Evolutionary conservation across 1,284 basidiomycete species (phyloP), one percentile per base, ranked within the genome.

Genomic region (Rhizopogon parksii): DNA sequence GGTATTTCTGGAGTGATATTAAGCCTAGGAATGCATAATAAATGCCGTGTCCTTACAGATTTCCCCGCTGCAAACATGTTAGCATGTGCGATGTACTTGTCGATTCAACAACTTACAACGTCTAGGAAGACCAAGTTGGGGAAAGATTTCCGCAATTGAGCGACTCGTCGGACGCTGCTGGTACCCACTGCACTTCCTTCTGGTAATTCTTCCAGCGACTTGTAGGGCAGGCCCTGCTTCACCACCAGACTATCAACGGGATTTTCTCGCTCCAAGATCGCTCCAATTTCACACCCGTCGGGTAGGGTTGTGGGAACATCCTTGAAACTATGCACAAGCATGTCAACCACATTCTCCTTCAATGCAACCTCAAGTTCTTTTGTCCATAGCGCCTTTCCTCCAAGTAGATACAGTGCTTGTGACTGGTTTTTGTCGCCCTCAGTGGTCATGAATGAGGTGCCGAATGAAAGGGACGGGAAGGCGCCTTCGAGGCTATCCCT

Each of bases 321-420:
- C 70, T 99, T 99, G 60, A 93, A 75, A 50, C 82, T 86, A 71
- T 99, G 96, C 17, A 99, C 86, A 60, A 99, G 84, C 74, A 97
- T 85, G 67, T 99, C 96, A 48, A 96, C 89, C 9, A 76, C 72
- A 15, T 79, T 75, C 37, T 82, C 76, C 40, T 80, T 74, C 49
- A 98, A 74, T 21, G 88, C 84, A 17, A 88, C 86, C 67, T 98
- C 95, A 53, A 98, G 82, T 64, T 97, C 95, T 64, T 91, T 89
- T 27, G 95, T 97, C 95, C 95, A 98, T 14, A 98, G 72, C 0
- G 88, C 84, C 68, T 95, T 93, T 12, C 90, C 90, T 19, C 85
- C 88, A n/a, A 90, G 70, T 17, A 87, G 72, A 65, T 88, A 89
- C 14, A 91, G 73, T 4, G 89, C 85, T 57, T 88, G 83, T 0